A percentile compares a stretch with the other conserved stretches of the same genome.
These are phyloP conservation scores for Lactifluus hygrophoroides DNA, from an alignment of 768 basidiomycete species.

Conservation along the genomic window DNA sequence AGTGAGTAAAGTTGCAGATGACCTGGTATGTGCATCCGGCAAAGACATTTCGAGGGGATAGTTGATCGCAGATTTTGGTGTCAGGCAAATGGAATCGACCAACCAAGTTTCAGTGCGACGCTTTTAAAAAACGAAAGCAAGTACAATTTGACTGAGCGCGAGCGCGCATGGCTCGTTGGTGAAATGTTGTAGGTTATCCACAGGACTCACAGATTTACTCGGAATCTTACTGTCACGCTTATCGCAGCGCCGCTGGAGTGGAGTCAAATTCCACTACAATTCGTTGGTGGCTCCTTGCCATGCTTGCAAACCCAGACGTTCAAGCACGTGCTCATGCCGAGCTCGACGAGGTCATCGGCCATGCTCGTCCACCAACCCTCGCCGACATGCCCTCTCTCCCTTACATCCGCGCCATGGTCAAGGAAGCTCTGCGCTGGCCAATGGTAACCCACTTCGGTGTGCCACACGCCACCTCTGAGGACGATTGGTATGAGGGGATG, in stretches of 20 bases:
- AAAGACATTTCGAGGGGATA: neutral
- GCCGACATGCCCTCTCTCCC: constrained; percentile 28
- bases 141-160: neutral
- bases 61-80: neutral
- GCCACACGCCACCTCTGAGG: neutral
- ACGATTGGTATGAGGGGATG: constrained; percentile 13
- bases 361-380: constrained; percentile 31
- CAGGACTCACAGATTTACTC: too few relatives aligned
- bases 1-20: neutral
- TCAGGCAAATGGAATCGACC: neutral
- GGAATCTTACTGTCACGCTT: too few relatives aligned
- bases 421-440: too few relatives aligned
- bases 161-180: constrained; percentile 15
- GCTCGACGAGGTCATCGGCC: constrained; percentile 32
- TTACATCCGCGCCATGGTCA: constrained; percentile 32
- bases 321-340: constrained; percentile 34
- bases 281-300: constrained; percentile 31
- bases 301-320: constrained; percentile 32
- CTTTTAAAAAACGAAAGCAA: constrained; percentile 2
- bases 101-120: neutral
- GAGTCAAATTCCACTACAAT: constrained; percentile 21
- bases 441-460: constrained; percentile 22
- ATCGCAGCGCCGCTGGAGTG: neutral
- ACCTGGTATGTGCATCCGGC: neutral
- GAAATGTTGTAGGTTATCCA: constrained; percentile 11